phyloP scores from a whole-genome alignment of 2,329 filamentous ascomycete genomes.

The Neopestalotiopsis sp. region DNA sequence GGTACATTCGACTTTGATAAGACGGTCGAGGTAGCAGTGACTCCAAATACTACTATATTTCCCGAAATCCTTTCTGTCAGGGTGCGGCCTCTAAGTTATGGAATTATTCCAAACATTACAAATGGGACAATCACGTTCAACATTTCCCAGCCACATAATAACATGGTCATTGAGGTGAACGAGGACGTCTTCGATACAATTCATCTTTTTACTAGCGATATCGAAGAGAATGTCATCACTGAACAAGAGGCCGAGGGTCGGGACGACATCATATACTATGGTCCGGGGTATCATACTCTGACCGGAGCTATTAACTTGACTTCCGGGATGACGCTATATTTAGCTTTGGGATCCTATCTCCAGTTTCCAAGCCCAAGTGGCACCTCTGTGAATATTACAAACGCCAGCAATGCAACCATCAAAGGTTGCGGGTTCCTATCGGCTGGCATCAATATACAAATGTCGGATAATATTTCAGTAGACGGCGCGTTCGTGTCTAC shows the following conservation, averaged over 20 bases:
- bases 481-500: constrained; percentile 26
- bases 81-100: constrained; percentile 24
- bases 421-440: constrained; percentile 31
- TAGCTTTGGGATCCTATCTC: constrained; percentile 25
- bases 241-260: constrained; percentile 22
- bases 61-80: background rate
- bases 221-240: constrained; percentile 20
- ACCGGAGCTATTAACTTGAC: constrained; percentile 20
- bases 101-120: constrained; percentile 15
- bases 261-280: constrained; percentile 30
- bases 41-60: background rate
- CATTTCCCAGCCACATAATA: constrained; percentile 20
- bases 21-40: constrained; percentile 20
- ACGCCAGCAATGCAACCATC: constrained; percentile 24
- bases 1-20: constrained; percentile 24
- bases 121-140: constrained; percentile 22
- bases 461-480: constrained; percentile 26
- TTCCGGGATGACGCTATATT: constrained; percentile 27
- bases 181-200: constrained; percentile 32
- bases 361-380: background rate
- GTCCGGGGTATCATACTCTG: constrained; percentile 29
- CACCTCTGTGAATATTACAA: constrained; percentile 25
- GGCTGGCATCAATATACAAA: constrained; percentile 20
- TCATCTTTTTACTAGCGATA: constrained; percentile 30
- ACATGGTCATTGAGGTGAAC: constrained; percentile 31